Percentiles rank a stretch among this genome's conserved stretches.
These are phyloP conservation scores for Pezicula radicicola DNA, from an alignment of 2,329 filamentous ascomycete genomes.

Conservation along the genomic window DNA sequence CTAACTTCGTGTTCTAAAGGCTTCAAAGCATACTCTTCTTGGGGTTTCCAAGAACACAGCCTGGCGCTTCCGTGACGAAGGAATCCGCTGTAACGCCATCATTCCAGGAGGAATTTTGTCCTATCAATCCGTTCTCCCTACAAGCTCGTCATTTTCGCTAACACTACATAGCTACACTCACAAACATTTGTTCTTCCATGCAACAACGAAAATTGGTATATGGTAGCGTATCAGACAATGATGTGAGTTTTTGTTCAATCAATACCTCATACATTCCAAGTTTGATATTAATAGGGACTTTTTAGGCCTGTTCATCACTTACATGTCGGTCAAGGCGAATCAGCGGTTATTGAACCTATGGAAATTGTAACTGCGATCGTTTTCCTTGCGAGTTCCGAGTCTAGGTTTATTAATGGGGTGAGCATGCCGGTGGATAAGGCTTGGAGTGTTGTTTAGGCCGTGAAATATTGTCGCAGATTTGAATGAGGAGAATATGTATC, in stretches of 20 bases:
- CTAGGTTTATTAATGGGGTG: slow-evolving; percentile 32
- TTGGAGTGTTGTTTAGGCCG: slow-evolving; percentile 29
- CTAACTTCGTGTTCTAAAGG: background rate
- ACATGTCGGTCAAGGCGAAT: slow-evolving; percentile 20
- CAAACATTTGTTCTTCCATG: slow-evolving; percentile 12
- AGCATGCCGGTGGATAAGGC: slow-evolving; percentile 33
- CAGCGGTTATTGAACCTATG: slow-evolving; percentile 23
- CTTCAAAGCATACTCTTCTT: slow-evolving; percentile 21
- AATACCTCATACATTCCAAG: background rate
- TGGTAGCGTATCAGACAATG: slow-evolving; percentile 20
- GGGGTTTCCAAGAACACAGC: slow-evolving; percentile 45
- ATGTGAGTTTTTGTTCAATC: slow-evolving; percentile 12
- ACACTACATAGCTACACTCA: slow-evolving; percentile 12
- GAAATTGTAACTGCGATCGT: slow-evolving; percentile 35
- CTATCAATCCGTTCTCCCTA: background rate
- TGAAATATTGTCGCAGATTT: too few relatives aligned
- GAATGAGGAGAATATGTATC: too few relatives aligned
- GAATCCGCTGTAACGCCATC: slow-evolving; percentile 43
- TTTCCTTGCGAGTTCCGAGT: slow-evolving; percentile 31
- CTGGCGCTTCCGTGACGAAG: slow-evolving; percentile 40
- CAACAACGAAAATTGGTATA: slow-evolving; percentile 21
- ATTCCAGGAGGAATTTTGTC: slow-evolving; percentile 33
- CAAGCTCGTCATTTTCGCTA: background rate
- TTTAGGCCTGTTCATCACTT: slow-evolving; percentile 28
- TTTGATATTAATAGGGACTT: background rate